Base-by-base conservation (phyloP, 371 early-diverging fungal species). In the Mortierella sp. region DNA sequence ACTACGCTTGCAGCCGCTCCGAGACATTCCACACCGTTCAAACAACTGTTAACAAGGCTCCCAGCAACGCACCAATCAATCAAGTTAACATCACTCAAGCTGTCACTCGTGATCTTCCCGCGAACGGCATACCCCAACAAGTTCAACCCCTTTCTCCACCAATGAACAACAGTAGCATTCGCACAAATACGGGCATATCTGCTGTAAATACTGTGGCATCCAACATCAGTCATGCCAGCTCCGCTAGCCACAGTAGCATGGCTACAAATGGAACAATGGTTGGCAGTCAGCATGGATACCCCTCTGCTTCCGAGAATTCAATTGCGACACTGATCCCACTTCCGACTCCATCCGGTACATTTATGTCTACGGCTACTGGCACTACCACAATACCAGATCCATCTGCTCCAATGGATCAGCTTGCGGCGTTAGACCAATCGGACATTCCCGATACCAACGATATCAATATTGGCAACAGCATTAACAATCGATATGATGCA, bases 131-230 rank as follows among this genome's bases (percentile, higher is more conserved):
- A 13, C 43, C 40, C 34, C 75, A 57, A 2, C 26, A 31, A 7
- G 70, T 65, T 32, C 57, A 63, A 22, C 54, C 68, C 17, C 22
- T 54, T 8, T 53, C 70, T 1, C 22, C 60, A 15, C 77, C 67
- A 42, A 7, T 47, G 5, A 71, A 62, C 12, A 66, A 34, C 34
- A 55, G 42, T 37, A 61, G 53, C 26, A 32, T 56, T 13, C 69
- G 80, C 31, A 74, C 80, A n/a, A 80, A 64, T 55, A 80, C 75
- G 22, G 70, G 19, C 0, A 40, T 70, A 54, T 75, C 81, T 22
- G 64, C 70, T 22, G 75, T 56, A 61, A 80, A 80, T 45, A 68
- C 81, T n/a, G 45, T 68, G 15, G 43, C 70, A 19, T 79, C 79
- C 1, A 70, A 66, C 19, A 47, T 51, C 31, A 80, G 75, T 23